Conservation (phyloP, 2,329 filamentous ascomycete genomes). For the Ophiostoma pallidulum region DNA sequence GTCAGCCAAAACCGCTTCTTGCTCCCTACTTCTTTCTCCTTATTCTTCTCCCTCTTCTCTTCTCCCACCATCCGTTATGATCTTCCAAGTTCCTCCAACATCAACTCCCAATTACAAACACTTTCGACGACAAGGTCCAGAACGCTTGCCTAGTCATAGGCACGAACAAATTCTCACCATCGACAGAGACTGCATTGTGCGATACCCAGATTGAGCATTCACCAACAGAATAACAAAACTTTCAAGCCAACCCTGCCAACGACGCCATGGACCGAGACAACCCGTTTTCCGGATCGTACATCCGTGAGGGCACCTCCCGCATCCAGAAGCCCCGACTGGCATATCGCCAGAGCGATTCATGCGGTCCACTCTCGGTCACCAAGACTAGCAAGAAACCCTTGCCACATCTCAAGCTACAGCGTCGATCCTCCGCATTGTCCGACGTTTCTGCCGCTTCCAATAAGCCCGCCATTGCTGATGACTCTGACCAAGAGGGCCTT, state of each 20-base stretch:
- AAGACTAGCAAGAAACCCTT: neutral
- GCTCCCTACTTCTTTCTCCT: too few species aligned
- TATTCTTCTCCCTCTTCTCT: neutral
- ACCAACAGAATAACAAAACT: neutral
- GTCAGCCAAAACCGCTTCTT: neutral
- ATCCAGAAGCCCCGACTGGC: conserved; percentile 9
- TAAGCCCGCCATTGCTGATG: conserved; percentile 8
- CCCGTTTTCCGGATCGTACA: neutral
- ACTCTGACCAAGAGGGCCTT: neutral
- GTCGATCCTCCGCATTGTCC: conserved; percentile 7
- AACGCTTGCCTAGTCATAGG: too few species aligned
- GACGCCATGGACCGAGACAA: conserved; percentile 7
- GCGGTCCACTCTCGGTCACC: too few species aligned
- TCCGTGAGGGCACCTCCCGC: conserved; percentile 4
- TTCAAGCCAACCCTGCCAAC: neutral
- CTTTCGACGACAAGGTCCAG: neutral
- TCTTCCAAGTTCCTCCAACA: too few species aligned
- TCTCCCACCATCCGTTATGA: neutral
- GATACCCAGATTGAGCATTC: too few species aligned
- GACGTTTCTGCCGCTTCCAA: conserved; percentile 10
- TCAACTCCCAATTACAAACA: neutral
- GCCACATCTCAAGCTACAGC: conserved; percentile 7
- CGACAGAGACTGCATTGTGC: neutral
- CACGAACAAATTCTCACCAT: neutral
- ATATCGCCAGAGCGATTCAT: conserved; percentile 6